Base-by-base conservation (phyloP, 768 basidiomycete species). In the Lactarius psammicola region DNA sequence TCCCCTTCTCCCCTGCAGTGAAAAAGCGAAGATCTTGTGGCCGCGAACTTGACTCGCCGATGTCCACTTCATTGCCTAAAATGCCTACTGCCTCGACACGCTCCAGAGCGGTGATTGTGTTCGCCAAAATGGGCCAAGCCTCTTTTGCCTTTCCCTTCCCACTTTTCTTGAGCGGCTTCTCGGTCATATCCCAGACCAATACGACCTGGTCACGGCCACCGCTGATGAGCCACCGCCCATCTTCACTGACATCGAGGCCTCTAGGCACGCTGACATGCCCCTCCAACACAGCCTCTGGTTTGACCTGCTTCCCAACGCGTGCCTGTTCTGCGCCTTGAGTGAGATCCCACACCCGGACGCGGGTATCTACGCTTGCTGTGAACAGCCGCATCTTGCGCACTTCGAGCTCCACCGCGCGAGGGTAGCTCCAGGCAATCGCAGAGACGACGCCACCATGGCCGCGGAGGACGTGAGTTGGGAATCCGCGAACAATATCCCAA, bases 381-480 rank as follows among this genome's bases (percentile, higher is more conserved):
- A 95, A 82, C 46, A 98, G 84, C 69, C 88, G 87, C 83, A 95
- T 90, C 59, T 80, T 82, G 69, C 78, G 79, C 60, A 79, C 70
- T 26, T 70, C 76, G 8, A 70, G 42, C n/a, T 60, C 68, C 61
- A 78, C 77, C 38, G 78, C 83, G 66, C 80, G 84, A 26, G 87
- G 88, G 71, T 89, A 92, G 75, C 88, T 90, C 78, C 95, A 99
- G 30, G 84, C 79, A 66, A 98, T 79, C 18, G 96, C 95, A 70
- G 90, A 92, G 74, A 99, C 89, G 66, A 97, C 92, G n/a, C 97
- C 97, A 5, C 95, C 97, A 74, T 98, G 97, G 2, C 95, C 96
- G 72, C 90, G 91, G 82, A 96, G 94, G 15, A 95, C 83, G 75
- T 99, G 97, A 0, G 97, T 99, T 36, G 92, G 85, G 74, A 88